Percentiles rank a stretch among this genome's conserved stretches.
Conservation (phyloP, 352 stramenopile species). For the Pythium phragmitis region DNA sequence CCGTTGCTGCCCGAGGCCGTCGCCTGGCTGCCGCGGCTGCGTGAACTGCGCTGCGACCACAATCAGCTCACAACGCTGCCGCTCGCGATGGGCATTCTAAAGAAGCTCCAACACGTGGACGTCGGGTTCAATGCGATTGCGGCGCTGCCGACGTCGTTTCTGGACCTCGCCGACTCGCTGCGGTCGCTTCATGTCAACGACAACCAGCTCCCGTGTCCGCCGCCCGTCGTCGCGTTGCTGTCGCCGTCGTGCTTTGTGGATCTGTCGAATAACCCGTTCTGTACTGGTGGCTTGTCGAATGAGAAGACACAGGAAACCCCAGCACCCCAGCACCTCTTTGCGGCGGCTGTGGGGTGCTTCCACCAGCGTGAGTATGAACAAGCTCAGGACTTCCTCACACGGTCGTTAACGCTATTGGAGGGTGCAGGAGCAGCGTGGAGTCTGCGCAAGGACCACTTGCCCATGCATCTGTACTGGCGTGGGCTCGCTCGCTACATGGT, state of each 20-base stretch:
- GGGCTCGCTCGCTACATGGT: slow-evolving; percentile 51
- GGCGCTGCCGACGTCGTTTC: slow-evolving; percentile 49
- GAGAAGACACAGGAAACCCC: neutral
- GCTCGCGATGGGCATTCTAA: slow-evolving; percentile 35
- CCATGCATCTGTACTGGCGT: slow-evolving; percentile 39
- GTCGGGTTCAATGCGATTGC: slow-evolving; percentile 48
- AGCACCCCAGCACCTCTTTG: slow-evolving; percentile 22
- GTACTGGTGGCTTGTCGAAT: neutral
- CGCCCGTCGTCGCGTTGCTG: slow-evolving; percentile 29
- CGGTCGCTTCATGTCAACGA: slow-evolving; percentile 42
- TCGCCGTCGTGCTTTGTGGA: slow-evolving; percentile 40
- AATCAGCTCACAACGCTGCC: slow-evolving; percentile 41
- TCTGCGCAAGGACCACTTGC: slow-evolving; percentile 21
- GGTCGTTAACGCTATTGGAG: slow-evolving; percentile 28
- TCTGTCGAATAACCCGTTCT: slow-evolving; percentile 70
- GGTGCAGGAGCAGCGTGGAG: slow-evolving; percentile 17
- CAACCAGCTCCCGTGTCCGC: slow-evolving; percentile 39
- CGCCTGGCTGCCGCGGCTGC: slow-evolving; percentile 30
- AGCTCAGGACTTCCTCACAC: slow-evolving; percentile 34
- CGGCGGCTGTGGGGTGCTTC: slow-evolving; percentile 34
- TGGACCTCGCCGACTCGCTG: slow-evolving; percentile 35
- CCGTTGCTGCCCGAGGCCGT: slow-evolving; percentile 40
- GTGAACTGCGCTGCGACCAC: slow-evolving; percentile 39
- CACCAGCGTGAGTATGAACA: slow-evolving; percentile 26
- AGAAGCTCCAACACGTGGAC: slow-evolving; percentile 39